These are phyloP conservation scores for Colletotrichum filicis DNA, from an alignment of 2,329 filamentous ascomycete genomes.

Conservation along the genomic window DNA sequence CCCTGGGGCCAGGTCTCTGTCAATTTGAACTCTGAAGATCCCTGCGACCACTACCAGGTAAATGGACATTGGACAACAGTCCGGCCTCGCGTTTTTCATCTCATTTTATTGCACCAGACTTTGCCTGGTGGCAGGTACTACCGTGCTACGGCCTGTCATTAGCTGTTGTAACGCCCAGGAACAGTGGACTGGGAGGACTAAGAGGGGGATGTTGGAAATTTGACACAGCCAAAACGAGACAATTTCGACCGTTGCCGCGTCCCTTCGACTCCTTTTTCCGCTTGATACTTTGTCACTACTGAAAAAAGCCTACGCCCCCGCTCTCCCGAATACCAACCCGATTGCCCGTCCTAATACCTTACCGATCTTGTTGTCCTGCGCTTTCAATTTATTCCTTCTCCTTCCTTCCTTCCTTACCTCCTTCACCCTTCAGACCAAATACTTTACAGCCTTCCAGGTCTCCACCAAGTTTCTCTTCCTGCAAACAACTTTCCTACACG, in stretches of 20 bases:
- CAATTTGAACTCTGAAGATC: neutral
- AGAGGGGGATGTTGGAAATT: constrained; percentile 1
- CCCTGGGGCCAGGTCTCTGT: neutral
- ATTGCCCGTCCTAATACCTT: neutral
- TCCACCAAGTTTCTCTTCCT: neutral
- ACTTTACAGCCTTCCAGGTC: neutral
- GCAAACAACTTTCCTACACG: neutral
- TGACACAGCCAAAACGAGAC: constrained; percentile 15
- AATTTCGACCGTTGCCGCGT: neutral
- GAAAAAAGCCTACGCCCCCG: neutral
- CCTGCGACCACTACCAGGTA: neutral
- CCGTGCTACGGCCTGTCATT: neutral
- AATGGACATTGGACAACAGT: neutral
- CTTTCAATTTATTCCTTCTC: neutral
- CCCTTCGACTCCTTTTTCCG: constrained; percentile 9
- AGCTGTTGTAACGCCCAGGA: neutral
- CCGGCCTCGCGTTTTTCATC: neutral
- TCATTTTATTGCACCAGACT: neutral
- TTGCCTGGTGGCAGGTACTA: neutral
- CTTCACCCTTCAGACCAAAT: neutral
- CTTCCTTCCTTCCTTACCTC: neutral
- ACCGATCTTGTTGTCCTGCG: neutral
- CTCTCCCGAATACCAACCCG: neutral
- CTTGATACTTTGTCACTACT: neutral
- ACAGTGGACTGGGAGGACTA: neutral